Conservation (phyloP, 2,329 filamentous ascomycete species). For the Pseudocercospora musae region DNA sequence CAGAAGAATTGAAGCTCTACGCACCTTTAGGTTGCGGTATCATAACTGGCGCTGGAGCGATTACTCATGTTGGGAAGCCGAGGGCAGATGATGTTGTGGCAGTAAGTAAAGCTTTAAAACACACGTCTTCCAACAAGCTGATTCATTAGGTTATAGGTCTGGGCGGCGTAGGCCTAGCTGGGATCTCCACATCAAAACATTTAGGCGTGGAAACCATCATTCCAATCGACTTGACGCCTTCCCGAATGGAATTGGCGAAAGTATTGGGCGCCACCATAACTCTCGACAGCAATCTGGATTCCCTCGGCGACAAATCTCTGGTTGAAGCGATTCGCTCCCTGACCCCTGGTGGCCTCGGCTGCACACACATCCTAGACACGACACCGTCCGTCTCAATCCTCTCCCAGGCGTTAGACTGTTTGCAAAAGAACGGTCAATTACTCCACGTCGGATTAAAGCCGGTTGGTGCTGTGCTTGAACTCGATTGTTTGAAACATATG, state of each 20-base stretch:
- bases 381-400: constrained; percentile 43
- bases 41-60: constrained; percentile 44
- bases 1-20: constrained; percentile 32
- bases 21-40: constrained; percentile 46
- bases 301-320: constrained; percentile 4
- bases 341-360: constrained; percentile 34
- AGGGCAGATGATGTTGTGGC: constrained; percentile 32
- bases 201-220: constrained; percentile 39
- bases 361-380: constrained; percentile 47
- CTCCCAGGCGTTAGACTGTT: constrained; percentile 38
- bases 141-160: constrained; percentile 33
- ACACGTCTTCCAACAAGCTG: too few species aligned
- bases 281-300: constrained; percentile 15
- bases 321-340: constrained; percentile 16
- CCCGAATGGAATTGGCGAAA: constrained; percentile 43
- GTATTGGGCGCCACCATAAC: constrained; percentile 44
- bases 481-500: constrained; percentile 43
- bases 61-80: constrained; percentile 38
- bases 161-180: constrained; percentile 43
- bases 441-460: constrained; percentile 48
- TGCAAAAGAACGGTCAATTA: constrained; percentile 46
- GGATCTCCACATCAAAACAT: constrained; percentile 40
- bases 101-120: too few species aligned
- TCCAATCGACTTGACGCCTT: constrained; percentile 46
- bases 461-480: constrained; percentile 36